phyloP scores from a whole-genome alignment of 768 basidiomycete genomes.

The Kwoniella heveanensis region DNA sequence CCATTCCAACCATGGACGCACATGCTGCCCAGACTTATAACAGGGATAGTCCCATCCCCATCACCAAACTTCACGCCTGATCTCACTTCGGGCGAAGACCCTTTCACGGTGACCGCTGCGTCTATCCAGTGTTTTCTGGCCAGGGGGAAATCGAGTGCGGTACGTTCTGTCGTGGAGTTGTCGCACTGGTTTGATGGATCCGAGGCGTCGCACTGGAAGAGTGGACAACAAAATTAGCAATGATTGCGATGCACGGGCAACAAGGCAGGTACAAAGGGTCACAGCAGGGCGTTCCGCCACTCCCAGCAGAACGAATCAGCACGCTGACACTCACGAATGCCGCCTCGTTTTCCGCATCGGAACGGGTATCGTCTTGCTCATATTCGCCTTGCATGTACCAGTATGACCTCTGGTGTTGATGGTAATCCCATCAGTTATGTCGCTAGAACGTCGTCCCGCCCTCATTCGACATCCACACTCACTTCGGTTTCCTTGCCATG shows the following conservation, averaged over 20 bases:
- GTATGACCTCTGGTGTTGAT: conserved; percentile 69
- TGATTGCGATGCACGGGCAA: no score
- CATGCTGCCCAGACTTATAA: conserved; percentile 71
- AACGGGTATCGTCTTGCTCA: conserved; percentile 65
- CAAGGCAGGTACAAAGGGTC: no score
- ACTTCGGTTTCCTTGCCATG: conserved; percentile 95
- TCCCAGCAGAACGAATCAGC: no score
- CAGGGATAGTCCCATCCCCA: conserved; percentile 79
- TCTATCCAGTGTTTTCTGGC: conserved; percentile 80
- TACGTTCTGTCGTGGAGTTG: conserved; percentile 56
- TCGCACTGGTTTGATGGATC: conserved; percentile 59
- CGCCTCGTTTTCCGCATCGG: conserved; percentile 46
- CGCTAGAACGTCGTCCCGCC: background rate
- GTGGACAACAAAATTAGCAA: background rate
- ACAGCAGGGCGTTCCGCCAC: no score
- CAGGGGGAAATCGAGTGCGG: conserved; percentile 63
- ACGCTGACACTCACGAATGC: conserved; percentile 42
- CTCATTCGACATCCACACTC: conserved; percentile 27
- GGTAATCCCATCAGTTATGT: conserved; percentile 11
- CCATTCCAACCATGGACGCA: conserved; percentile 93
- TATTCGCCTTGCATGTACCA: conserved; percentile 78
- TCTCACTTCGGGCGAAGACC: conserved; percentile 58
- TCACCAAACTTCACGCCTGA: conserved; percentile 92
- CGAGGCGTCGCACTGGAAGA: conserved; percentile 57
- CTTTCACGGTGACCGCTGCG: conserved; percentile 71